Conservation (phyloP, 768 basidiomycete species). For the Boletus bicolor region DNA sequence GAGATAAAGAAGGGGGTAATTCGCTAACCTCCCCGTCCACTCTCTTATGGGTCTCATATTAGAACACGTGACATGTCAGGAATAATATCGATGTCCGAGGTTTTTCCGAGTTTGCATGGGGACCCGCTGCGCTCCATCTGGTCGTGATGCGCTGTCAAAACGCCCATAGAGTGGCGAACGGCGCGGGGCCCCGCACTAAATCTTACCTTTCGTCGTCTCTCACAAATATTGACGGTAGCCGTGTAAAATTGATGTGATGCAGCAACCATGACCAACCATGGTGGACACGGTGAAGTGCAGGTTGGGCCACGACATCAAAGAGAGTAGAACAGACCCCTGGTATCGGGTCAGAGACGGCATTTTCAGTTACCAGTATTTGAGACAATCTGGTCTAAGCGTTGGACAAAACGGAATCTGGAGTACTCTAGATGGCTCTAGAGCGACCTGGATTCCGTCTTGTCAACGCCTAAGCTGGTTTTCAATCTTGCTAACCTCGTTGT, state of each 20-base stretch:
- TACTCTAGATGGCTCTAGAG: too few species aligned
- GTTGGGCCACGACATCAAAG: too few species aligned
- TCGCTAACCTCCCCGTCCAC: neutral
- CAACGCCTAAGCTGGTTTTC: too few species aligned
- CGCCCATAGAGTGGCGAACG: neutral
- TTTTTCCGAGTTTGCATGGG: slow-evolving; percentile 9
- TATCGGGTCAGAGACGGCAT: too few species aligned
- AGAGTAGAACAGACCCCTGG: too few species aligned
- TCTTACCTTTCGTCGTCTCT: neutral
- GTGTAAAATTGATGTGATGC: neutral
- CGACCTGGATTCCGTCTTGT: too few species aligned
- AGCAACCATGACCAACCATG: neutral
- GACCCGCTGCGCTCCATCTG: neutral
- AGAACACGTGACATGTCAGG: slow-evolving; percentile 19
- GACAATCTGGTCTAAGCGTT: too few species aligned
- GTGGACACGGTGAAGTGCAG: neutral
- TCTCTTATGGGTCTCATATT: slow-evolving; percentile 5
- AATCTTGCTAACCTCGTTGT: too few species aligned
- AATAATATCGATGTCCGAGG: slow-evolving; percentile 5
- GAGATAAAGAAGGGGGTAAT: slow-evolving; percentile 2
- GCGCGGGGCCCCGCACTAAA: neutral
- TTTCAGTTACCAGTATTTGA: too few species aligned
- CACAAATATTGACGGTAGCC: neutral
- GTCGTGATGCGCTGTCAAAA: neutral
- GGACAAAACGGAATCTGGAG: too few species aligned